Evolutionary conservation across 306 rosid species (phyloP).

Genomic region (Sphenostylis stenocarpa): DNA sequence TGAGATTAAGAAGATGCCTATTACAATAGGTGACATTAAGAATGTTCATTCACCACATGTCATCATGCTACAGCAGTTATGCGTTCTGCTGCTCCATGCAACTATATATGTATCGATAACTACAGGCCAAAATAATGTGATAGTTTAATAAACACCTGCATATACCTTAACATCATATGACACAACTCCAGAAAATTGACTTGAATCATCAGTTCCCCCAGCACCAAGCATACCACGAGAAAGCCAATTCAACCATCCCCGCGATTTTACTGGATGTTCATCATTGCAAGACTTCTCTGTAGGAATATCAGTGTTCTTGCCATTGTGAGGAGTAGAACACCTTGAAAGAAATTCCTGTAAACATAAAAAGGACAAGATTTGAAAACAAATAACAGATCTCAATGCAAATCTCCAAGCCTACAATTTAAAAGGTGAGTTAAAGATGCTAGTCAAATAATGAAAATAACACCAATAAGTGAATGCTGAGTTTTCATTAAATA

Average conservation of each 20-base stretch:
- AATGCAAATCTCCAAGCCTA: background rate
- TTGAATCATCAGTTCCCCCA: conserved; percentile 93
- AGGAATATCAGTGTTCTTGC: conserved; percentile 33
- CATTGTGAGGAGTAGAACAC: conserved; percentile 44
- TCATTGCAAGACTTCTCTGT: conserved; percentile 59
- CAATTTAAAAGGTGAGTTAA: conserved; percentile 13
- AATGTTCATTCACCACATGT: background rate
- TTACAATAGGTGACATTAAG: no score
- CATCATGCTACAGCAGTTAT: background rate
- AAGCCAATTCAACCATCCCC: conserved; percentile 95
- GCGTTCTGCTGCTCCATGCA: background rate
- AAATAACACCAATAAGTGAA: conserved; percentile 16
- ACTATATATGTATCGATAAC: background rate
- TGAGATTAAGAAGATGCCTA: no score
- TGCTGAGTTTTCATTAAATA: conserved; percentile 20
- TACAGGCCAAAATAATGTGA: background rate
- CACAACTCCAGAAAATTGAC: conserved; percentile 94
- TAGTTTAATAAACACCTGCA: conserved; percentile 16
- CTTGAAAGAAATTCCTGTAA: conserved; percentile 61
- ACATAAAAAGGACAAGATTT: conserved; percentile 1
- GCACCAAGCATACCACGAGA: conserved; percentile 99
- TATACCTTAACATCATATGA: conserved; percentile 91
- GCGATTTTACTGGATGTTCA: conserved; percentile 64
- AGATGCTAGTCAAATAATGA: conserved; percentile 21
- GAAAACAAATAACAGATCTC: conserved; percentile 24